Evolutionary conservation across 805 yeast genomes (phyloP).

Genomic region (Candida ipomoeae): DNA sequence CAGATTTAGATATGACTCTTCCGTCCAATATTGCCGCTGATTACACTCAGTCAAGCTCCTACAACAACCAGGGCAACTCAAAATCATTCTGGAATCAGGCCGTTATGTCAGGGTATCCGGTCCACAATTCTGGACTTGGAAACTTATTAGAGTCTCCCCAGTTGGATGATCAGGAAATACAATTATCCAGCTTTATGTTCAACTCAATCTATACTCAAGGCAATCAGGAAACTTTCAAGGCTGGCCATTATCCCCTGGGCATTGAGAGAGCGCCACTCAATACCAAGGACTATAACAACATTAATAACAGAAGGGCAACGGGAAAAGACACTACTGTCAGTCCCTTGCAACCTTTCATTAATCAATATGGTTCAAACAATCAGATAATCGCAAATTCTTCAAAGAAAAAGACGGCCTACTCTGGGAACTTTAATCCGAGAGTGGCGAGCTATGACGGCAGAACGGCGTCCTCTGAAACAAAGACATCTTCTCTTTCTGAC

Average conservation of each 20-base stretch:
- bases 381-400: constrained; percentile 6
- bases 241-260: not conserved
- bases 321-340: constrained; percentile 6
- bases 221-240: not conserved
- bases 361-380: constrained; percentile 5
- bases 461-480: constrained; percentile 10
- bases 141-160: constrained; percentile 8
- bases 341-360: constrained; percentile 5
- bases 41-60: not conserved
- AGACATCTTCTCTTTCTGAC: constrained; percentile 4
- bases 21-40: constrained; percentile 4
- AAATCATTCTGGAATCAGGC: constrained; percentile 1
- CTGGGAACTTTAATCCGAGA: constrained; percentile 26
- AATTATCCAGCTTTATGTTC: constrained; percentile 18
- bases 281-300: constrained; percentile 9
- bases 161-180: constrained; percentile 13
- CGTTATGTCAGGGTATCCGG: not conserved
- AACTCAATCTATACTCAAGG: constrained; percentile 7
- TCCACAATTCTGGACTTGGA: not conserved
- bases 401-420: constrained; percentile 9
- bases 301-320: constrained; percentile 7
- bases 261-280: constrained; percentile 3
- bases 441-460: constrained; percentile 10
- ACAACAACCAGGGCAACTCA: not conserved
- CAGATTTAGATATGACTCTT: constrained; percentile 12